Evolutionary conservation across 768 basidiomycete genomes (phyloP).

Genomic region (Pholiota microspora): DNA sequence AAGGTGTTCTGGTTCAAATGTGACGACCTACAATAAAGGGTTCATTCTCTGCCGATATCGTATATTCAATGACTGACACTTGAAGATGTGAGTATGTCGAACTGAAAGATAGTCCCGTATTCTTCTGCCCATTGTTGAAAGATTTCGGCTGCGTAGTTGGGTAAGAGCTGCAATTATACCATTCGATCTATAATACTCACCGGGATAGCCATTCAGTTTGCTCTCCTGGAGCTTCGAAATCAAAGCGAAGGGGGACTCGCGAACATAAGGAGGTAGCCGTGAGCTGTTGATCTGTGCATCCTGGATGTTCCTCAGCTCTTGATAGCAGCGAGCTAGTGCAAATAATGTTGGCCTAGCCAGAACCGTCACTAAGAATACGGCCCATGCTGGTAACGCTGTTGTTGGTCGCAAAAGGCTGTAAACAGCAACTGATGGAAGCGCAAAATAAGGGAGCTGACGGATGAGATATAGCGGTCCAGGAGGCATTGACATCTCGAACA

Average conservation of each 20-base stretch:
- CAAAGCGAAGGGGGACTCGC: constrained; percentile 9
- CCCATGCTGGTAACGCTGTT: constrained; percentile 6
- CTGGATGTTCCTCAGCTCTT: constrained; percentile 8
- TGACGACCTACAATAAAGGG: constrained; percentile 28
- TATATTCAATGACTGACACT: too few relatives aligned
- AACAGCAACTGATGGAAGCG: constrained; percentile 13
- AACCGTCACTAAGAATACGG: constrained; percentile 4
- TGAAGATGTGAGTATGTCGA: constrained; percentile 28
- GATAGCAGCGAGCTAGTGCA: constrained; percentile 5
- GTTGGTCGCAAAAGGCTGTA: background rate
- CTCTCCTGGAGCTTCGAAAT: constrained; percentile 9
- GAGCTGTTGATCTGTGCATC: constrained; percentile 12
- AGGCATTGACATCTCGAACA: constrained; percentile 14
- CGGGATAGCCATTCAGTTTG: constrained; percentile 30
- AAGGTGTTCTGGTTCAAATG: constrained; percentile 44
- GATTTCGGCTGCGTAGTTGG: constrained; percentile 2
- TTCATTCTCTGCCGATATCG: background rate
- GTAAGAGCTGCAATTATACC: background rate
- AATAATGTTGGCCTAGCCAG: constrained; percentile 12
- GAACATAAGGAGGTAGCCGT: constrained; percentile 11
- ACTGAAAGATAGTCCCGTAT: constrained; percentile 32
- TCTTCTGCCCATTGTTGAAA: constrained; percentile 23
- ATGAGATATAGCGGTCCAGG: constrained; percentile 16
- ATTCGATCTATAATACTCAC: constrained; percentile 17
- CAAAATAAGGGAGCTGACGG: constrained; percentile 13